A percentile compares a stretch with the other conserved stretches of the same genome.
Conservation (phyloP, 768 basidiomycete genomes). For the Rhizopogon vulgaris region DNA sequence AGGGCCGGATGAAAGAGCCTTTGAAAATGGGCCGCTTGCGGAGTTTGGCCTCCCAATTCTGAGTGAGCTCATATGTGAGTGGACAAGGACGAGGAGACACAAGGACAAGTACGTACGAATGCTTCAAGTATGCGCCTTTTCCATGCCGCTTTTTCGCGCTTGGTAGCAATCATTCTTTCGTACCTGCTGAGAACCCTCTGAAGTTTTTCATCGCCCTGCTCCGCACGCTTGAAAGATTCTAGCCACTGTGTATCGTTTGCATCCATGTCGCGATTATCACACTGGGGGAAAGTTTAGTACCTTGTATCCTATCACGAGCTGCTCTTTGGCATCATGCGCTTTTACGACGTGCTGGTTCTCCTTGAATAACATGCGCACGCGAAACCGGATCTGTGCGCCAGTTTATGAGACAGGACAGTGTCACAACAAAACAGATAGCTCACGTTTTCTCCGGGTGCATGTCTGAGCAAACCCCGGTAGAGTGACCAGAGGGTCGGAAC, state of each 20-base stretch:
- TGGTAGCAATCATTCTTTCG: conserved; percentile 47
- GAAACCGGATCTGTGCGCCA: conserved; percentile 47
- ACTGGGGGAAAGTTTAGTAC: conserved; percentile 28
- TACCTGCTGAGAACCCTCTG: conserved; percentile 50
- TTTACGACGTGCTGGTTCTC: conserved; percentile 48
- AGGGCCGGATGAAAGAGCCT: conserved; percentile 61
- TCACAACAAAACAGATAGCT: background rate
- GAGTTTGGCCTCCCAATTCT: conserved; percentile 55
- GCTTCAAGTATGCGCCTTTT: conserved; percentile 41
- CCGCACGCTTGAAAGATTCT: conserved; percentile 48
- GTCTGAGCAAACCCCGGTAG: conserved; percentile 62
- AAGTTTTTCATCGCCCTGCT: conserved; percentile 43
- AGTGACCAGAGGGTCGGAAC: conserved; percentile 73
- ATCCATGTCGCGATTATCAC: background rate
- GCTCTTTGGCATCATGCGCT: conserved; percentile 37
- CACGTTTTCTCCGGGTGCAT: conserved; percentile 53
- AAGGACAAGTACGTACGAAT: conserved; percentile 34
- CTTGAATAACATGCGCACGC: conserved; percentile 50
- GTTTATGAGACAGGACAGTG: background rate
- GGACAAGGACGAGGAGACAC: background rate
- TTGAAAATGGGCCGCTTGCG: conserved; percentile 64
- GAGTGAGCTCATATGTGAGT: background rate
- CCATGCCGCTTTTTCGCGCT: conserved; percentile 44
- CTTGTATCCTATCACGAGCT: conserved; percentile 50
- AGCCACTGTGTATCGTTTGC: conserved; percentile 42